Evolutionary conservation across 352 stramenopile genomes (phyloP), one percentile per base, ranked within the genome.

Genomic region (Globisporangium ultimum): DNA sequence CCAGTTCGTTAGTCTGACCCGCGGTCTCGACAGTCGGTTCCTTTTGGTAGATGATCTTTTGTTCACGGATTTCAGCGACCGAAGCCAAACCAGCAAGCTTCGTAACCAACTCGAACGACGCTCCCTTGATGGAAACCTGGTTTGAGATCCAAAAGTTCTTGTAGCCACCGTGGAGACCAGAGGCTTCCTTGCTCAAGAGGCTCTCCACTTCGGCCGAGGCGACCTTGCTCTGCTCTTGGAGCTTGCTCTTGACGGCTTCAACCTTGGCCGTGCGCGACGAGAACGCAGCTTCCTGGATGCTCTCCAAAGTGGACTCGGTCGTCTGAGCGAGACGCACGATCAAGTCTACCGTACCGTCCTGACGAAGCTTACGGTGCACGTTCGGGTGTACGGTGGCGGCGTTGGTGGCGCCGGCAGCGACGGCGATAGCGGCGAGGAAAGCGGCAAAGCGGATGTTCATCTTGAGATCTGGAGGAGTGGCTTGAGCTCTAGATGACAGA

Each of bases 331-430:
- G 46, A 7, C 55, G 66, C 3, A 76, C 58, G 21, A 80, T 67
- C 58, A 80, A 58, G 61, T 80, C 66, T 18, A 76, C 65, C n/a
- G 49, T 62, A 61, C 55, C 64, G 15, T 78, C 41, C 15, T 48
- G 17, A 9, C 66, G 63, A 0, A 78, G 70, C 36, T 59, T 40
- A 8, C 70, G 64, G 60, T 76, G 68, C 9, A 76, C 66, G 15
- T 18, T 34, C 10, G 53, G 53, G 53, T 60, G 53, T 2, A 60
- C 34, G 13, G 17, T 21, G 13, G 42, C 41, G 0, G n/a, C 24
- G 12, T 13, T 38, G 15, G 43, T 17, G 28, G 43, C 9, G n/a
- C 43, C 43, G 12, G 53, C 53, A 18, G 40, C 36, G 52, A 57
- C 13, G 1, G 36, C 52, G 18, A 57, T 3, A 7, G 52, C 52